A percentile compares a stretch with the other conserved stretches of the same genome.
Evolutionary conservation across 345 rosid species (phyloP).

Genomic region (Eucalyptus marginata): DNA sequence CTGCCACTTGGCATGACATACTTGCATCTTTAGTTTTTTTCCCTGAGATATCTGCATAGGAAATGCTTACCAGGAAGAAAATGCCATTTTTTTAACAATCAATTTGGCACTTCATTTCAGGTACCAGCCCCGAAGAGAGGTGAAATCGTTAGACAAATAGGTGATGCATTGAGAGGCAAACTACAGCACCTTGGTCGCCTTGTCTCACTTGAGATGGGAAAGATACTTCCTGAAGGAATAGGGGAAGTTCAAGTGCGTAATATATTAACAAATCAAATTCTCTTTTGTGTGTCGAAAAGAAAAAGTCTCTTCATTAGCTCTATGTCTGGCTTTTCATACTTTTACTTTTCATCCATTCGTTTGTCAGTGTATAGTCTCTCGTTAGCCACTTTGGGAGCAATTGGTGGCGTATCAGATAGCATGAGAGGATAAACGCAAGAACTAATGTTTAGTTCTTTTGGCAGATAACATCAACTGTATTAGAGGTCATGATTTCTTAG

Average conservation of each 20-base stretch:
- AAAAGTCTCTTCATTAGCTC: neutral
- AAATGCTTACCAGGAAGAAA: neutral
- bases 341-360: neutral
- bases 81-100: neutral
- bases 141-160: constrained; percentile 90
- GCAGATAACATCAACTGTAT: neutral
- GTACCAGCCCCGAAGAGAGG: constrained; percentile 98
- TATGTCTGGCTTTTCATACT: neutral
- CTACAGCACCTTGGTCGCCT: constrained; percentile 78
- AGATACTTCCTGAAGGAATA: constrained; percentile 90
- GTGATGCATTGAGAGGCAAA: constrained; percentile 78
- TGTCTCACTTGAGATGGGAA: constrained; percentile 97
- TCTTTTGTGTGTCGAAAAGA: neutral
- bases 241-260: constrained; percentile 88
- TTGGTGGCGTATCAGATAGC: neutral
- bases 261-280: neutral
- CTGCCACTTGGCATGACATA: neutral
- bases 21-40: neutral
- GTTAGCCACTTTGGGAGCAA: neutral
- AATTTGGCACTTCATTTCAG: constrained; percentile 11
- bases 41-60: neutral
- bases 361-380: neutral
- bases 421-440: neutral
- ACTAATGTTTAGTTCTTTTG: neutral
- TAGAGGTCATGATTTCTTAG: neutral